Conservation (phyloP, 2,329 filamentous ascomycete species). For the Aspergillus sp. region DNA sequence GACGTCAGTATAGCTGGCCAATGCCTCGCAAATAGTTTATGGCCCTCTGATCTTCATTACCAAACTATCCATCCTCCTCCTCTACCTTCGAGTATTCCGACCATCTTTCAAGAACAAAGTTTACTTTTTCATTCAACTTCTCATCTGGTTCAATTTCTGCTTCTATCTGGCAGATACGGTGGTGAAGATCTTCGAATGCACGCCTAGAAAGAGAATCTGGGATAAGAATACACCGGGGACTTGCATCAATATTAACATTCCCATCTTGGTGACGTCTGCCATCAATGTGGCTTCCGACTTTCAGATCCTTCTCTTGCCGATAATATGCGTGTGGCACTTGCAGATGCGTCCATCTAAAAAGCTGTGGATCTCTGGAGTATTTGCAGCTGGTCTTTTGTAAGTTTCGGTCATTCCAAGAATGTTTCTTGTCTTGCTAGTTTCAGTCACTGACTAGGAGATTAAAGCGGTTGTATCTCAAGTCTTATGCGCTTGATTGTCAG, state of each 20-base stretch:
- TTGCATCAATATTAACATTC: conserved; percentile 19
- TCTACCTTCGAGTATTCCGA: conserved; percentile 21
- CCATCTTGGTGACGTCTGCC: conserved; percentile 13
- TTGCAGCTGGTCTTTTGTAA: conserved; percentile 19
- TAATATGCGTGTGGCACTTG: conserved; percentile 17
- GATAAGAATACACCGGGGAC: conserved; percentile 10
- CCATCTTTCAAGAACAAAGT: conserved; percentile 12
- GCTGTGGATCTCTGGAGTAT: conserved; percentile 15
- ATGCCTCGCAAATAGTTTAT: conserved; percentile 21
- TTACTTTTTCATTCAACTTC: conserved; percentile 15
- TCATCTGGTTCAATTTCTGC: conserved; percentile 18
- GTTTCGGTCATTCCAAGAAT: not conserved
- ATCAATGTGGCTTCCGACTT: conserved; percentile 21
- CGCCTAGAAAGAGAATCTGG: conserved; percentile 19
- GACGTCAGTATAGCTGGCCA: conserved; percentile 10
- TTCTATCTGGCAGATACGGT: conserved; percentile 20
- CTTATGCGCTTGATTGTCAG: conserved; percentile 19
- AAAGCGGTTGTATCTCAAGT: conserved; percentile 17
- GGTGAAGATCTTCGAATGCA: conserved; percentile 22
- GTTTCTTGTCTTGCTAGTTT: too few relatives aligned
- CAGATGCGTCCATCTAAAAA: conserved; percentile 14
- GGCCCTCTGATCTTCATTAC: conserved; percentile 23
- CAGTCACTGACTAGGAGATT: not conserved
- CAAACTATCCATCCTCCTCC: conserved; percentile 23
- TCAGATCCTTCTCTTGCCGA: conserved; percentile 18